Percentiles rank a stretch among this genome's conserved stretches.
Evolutionary conservation across 495 filamentous ascomycete genomes (phyloP).

Genomic region (Chaetomium cochliodes): DNA sequence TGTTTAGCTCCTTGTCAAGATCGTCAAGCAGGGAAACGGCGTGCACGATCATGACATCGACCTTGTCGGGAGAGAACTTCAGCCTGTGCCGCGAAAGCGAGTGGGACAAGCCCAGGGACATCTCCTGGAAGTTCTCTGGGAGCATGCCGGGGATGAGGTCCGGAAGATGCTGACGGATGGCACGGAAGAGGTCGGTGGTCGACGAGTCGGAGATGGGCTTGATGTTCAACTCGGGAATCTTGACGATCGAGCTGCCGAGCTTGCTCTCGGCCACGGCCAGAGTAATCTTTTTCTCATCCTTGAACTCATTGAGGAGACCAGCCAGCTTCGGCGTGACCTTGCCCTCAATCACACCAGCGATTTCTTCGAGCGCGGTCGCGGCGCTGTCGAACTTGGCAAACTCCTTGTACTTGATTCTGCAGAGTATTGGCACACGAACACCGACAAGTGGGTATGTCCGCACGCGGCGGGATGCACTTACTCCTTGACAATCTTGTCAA

Average conservation of each 20-base stretch:
- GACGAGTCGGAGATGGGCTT: conserved; percentile 81
- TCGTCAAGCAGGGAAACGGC: conserved; percentile 93
- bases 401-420: conserved; percentile 88
- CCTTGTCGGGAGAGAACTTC: conserved; percentile 98
- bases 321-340: conserved; percentile 93
- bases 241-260: conserved; percentile 88
- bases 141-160: conserved; percentile 88
- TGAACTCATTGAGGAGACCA: conserved; percentile 78
- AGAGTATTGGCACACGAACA: conserved; percentile 21
- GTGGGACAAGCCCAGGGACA: conserved; percentile 94
- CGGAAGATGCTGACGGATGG: conserved; percentile 84
- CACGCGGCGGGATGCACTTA: conserved; percentile 48
- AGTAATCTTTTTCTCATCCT: conserved; percentile 96
- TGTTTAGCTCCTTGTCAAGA: conserved; percentile 97
- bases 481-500: conserved; percentile 84
- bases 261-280: conserved; percentile 94
- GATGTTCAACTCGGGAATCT: conserved; percentile 82
- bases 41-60: conserved; percentile 99
- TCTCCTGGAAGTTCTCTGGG: conserved; percentile 81
- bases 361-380: conserved; percentile 80
- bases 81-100: conserved; percentile 97
- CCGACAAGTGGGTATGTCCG: background rate
- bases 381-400: conserved; percentile 97
- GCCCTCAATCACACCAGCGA: conserved; percentile 80
- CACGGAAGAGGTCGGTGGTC: conserved; percentile 85